Percentiles rank a stretch among this genome's conserved stretches.
Conservation (phyloP, 23 red algal species). For the Pyropia haitanensis region DNA sequence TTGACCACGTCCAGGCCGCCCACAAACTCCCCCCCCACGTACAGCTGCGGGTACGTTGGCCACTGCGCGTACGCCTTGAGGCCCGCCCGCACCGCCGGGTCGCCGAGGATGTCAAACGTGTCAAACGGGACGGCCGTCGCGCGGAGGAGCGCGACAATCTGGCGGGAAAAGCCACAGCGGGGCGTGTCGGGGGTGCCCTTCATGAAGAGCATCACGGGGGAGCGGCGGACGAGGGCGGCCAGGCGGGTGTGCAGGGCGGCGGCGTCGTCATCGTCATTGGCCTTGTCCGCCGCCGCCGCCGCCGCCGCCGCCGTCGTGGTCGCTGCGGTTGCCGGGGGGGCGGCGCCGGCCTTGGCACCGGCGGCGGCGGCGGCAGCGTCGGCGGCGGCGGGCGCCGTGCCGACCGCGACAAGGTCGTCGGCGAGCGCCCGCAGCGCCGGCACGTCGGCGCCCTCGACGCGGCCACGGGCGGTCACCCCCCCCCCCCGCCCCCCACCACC, state of each 20-base stretch:
- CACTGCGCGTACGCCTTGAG: conserved; percentile 48
- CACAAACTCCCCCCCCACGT: conserved; percentile 60
- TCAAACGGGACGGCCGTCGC: conserved; percentile 35
- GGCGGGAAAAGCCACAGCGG: conserved; percentile 58
- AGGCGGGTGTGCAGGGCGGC: conserved; percentile 10
- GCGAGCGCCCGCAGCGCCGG: too few species aligned
- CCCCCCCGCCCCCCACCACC: too few species aligned
- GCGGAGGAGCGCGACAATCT: conserved; percentile 57
- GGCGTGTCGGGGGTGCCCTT: conserved; percentile 75
- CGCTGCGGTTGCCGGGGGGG: too few species aligned
- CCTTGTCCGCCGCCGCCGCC: too few species aligned
- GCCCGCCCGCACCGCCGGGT: conserved; percentile 68
- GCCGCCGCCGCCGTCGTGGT: too few species aligned
- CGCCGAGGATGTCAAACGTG: conserved; percentile 78
- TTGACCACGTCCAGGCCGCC: conserved; percentile 89
- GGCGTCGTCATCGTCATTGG: not conserved
- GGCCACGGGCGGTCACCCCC: too few species aligned
- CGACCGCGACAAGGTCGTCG: too few species aligned
- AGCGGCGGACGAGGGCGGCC: conserved; percentile 16
- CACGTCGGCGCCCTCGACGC: too few species aligned
- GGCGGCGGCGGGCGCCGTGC: too few species aligned
- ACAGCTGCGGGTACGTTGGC: conserved; percentile 98
- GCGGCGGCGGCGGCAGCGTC: too few species aligned
- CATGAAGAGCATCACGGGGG: conserved; percentile 89
- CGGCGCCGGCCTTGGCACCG: too few species aligned